Conservation (phyloP, 306 rosid species). For the Geum urbanum region DNA sequence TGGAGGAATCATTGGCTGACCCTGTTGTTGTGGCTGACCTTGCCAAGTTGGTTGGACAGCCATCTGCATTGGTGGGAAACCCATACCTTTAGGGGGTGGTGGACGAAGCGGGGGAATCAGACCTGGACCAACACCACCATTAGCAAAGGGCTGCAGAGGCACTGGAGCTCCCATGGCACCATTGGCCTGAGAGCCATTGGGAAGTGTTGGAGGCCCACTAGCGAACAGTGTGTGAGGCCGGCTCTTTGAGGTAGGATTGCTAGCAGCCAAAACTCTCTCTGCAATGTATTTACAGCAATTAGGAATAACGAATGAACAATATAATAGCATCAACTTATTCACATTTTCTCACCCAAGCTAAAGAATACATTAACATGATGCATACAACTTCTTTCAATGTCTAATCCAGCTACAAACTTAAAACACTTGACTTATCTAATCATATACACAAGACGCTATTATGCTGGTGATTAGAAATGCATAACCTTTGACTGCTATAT, state of each 20-base stretch:
- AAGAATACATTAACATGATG: too few species aligned
- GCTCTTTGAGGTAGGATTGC: slow-evolving; percentile 88
- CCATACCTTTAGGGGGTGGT: slow-evolving; percentile 67
- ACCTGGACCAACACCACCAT: slow-evolving; percentile 57
- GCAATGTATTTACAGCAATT: slow-evolving; percentile 23
- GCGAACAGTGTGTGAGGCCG: slow-evolving; percentile 95
- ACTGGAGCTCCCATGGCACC: slow-evolving; percentile 44
- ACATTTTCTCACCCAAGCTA: neutral
- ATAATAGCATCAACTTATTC: neutral
- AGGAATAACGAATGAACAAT: neutral
- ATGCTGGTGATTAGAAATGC: neutral
- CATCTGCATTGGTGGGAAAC: slow-evolving; percentile 67
- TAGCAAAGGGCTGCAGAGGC: slow-evolving; percentile 82
- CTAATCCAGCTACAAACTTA: neutral
- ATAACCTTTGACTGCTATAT: neutral
- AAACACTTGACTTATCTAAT: neutral
- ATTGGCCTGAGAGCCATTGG: slow-evolving; percentile 61
- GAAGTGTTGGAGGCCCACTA: slow-evolving; percentile 85
- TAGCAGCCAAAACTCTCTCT: slow-evolving; percentile 98
- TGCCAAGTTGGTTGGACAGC: slow-evolving; percentile 69
- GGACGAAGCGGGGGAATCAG: slow-evolving; percentile 64
- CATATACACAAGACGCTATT: neutral
- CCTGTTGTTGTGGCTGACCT: slow-evolving; percentile 67
- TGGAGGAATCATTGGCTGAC: slow-evolving; percentile 66
- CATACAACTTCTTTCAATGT: too few species aligned